Percentiles rank a stretch among this genome's conserved stretches.
Evolutionary conservation across 495 filamentous ascomycete genomes (phyloP).

Genomic region (Aspergillus egyptiacus): DNA sequence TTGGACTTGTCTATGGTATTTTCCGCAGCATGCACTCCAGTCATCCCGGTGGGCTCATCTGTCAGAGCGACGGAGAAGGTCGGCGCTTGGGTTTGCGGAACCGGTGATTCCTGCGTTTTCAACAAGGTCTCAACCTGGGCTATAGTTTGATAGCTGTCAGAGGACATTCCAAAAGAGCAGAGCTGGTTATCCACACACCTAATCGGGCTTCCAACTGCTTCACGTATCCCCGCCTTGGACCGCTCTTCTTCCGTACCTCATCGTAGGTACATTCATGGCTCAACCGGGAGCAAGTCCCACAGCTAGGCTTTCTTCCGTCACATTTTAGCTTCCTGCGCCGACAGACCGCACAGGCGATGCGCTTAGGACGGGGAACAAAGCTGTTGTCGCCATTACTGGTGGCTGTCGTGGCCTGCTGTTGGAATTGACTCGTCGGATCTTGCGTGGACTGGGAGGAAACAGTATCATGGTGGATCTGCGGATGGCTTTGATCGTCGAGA

Average conservation of each 20-base stretch:
- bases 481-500: conserved; percentile 51
- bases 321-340: conserved; percentile 86
- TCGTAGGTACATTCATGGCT: conserved; percentile 92
- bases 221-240: conserved; percentile 95
- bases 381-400: conserved; percentile 48
- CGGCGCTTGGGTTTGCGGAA: conserved; percentile 19
- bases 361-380: conserved; percentile 74
- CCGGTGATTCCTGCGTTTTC: conserved; percentile 50
- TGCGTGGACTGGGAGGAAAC: conserved; percentile 22
- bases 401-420: conserved; percentile 24
- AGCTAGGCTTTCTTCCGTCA: conserved; percentile 69
- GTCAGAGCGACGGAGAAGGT: conserved; percentile 20
- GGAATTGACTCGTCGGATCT: conserved; percentile 25
- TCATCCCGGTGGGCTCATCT: conserved; percentile 22
- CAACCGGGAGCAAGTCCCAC: conserved; percentile 84
- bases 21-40: conserved; percentile 24
- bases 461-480: conserved; percentile 29
- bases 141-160: conserved; percentile 32
- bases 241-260: conserved; percentile 94
- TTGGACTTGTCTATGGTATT: conserved; percentile 18
- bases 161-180: neutral
- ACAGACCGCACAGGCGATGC: conserved; percentile 95
- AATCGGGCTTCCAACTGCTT: conserved; percentile 93
- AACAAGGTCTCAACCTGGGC: conserved; percentile 93
- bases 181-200: conserved; percentile 47